Base-by-base conservation (phyloP, 768 basidiomycete species). In the Tylopilus rubrobrunneus region DNA sequence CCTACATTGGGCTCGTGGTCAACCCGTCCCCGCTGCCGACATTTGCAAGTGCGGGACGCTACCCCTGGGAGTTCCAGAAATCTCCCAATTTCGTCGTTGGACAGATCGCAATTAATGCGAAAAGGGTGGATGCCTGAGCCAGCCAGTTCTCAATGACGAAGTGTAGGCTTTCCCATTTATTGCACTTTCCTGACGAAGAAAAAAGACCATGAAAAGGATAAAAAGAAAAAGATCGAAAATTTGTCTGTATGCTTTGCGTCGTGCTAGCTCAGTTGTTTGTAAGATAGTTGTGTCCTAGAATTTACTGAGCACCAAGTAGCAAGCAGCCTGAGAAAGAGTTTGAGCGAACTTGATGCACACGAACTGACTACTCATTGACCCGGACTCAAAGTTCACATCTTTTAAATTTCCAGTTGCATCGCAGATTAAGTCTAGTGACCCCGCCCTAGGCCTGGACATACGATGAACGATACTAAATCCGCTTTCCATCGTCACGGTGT, bases 1-100 rank as follows among this genome's bases (percentile, higher is more conserved):
- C 49, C 19, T 51, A 51, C 27, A 10, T 45, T 3, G 50, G 50
- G 27, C 3, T 17, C 1, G 1, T 28, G 1, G 33, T 34, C 42
- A 45, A 51, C 50, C 50, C 50, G 17, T 45, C 43, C 9, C 50
- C 50, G 12, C 50, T 51, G 15, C 50, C 50, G 2, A 45, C 50
- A 25, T 51, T 45, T 23, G 12, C 28, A 17, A 21, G n/a, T 9
- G 17, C 17, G 2, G 49, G 49, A n/a, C 42, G 8, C 27, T 31
- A 51, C 21, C 23, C 17, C 10, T 51, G 49, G 49, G 15, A 42
- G 11, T 44, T 44, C 49, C 23, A 31, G 23, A 41, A 11, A 7
- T 51, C 49, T 8, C 42, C 42, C 23, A 14, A 43, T 2, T 51
- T 27, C 33, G 12, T 28, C 5, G 23, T 51, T 12, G 49, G 49